phyloP scores from a whole-genome alignment of 768 basidiomycete genomes.

The Lactarius vividus region DNA sequence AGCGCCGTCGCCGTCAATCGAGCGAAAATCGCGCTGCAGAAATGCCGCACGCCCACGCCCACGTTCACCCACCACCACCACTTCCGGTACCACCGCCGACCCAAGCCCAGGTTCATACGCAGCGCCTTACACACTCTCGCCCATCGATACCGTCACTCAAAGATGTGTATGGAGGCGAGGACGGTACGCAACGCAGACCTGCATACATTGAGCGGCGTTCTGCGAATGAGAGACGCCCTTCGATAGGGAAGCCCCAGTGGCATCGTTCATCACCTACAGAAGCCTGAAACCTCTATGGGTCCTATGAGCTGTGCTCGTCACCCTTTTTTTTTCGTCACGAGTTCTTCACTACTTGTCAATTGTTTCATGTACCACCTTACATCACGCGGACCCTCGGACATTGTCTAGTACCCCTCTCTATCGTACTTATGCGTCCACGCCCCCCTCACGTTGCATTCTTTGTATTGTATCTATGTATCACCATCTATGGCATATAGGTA shows the following conservation, averaged over 20 bases:
- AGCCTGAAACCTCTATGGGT: conserved; percentile 17
- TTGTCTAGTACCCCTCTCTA: conserved; percentile 15
- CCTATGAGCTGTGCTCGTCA: conserved; percentile 23
- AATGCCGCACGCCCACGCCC: not conserved
- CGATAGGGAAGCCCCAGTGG: conserved; percentile 24
- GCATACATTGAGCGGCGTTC: conserved; percentile 18
- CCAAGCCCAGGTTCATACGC: conserved; percentile 2
- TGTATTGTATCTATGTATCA: conserved; percentile 24
- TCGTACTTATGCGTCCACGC: conserved; percentile 12
- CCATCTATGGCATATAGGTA: conserved; percentile 8
- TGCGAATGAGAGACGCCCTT: conserved; percentile 24
- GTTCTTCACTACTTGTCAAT: not conserved
- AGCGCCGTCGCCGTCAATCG: conserved; percentile 26
- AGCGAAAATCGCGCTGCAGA: conserved; percentile 17
- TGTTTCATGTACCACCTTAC: conserved; percentile 3
- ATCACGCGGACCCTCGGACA: conserved; percentile 15
- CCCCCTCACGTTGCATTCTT: conserved; percentile 3
- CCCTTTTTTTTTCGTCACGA: not conserved
- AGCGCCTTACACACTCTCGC: conserved; percentile 16
- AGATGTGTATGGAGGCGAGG: conserved; percentile 21
- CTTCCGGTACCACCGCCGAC: not conserved
- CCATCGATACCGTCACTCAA: conserved; percentile 18
- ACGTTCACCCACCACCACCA: not conserved
- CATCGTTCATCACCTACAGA: conserved; percentile 20
- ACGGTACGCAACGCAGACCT: conserved; percentile 13